Percentiles rank a stretch among this genome's conserved stretches.
Conservation (phyloP, 2,329 filamentous ascomycete species). For the Penicillium decumbens region DNA sequence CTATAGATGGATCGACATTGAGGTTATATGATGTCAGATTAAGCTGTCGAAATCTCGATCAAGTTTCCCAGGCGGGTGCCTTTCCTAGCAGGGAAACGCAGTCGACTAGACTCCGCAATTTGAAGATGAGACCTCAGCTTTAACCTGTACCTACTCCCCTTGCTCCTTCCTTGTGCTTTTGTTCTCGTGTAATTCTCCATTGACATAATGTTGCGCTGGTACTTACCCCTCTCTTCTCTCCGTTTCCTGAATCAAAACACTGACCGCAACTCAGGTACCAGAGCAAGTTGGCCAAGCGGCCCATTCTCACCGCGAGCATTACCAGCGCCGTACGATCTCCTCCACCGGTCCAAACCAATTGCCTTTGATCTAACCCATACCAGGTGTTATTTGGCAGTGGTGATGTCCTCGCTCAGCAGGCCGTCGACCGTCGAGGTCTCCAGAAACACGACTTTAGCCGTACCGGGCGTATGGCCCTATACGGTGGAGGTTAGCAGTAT, state of each 20-base stretch:
- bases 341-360: background rate
- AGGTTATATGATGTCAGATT: background rate
- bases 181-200: conserved; percentile 4
- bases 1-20: no score
- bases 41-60: conserved; percentile 3
- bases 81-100: conserved; percentile 12
- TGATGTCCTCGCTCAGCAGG: conserved; percentile 85
- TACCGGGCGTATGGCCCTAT: conserved; percentile 48
- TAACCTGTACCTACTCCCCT: conserved; percentile 1
- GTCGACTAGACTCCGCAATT: conserved; percentile 21
- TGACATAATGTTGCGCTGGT: conserved; percentile 37
- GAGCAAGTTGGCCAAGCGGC: conserved; percentile 70
- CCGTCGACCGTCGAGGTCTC: conserved; percentile 74
- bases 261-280: conserved; percentile 65
- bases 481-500: conserved; percentile 44
- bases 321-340: conserved; percentile 64
- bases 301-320: conserved; percentile 82
- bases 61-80: conserved; percentile 13
- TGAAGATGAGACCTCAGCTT: conserved; percentile 15
- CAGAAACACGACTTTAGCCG: conserved; percentile 64
- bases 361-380: conserved; percentile 1
- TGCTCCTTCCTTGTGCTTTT: background rate
- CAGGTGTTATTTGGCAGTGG: conserved; percentile 85
- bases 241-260: conserved; percentile 9
- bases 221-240: conserved; percentile 13